Conservation (phyloP, 2,329 filamentous ascomycete genomes). For the Penicillium olsonii region DNA sequence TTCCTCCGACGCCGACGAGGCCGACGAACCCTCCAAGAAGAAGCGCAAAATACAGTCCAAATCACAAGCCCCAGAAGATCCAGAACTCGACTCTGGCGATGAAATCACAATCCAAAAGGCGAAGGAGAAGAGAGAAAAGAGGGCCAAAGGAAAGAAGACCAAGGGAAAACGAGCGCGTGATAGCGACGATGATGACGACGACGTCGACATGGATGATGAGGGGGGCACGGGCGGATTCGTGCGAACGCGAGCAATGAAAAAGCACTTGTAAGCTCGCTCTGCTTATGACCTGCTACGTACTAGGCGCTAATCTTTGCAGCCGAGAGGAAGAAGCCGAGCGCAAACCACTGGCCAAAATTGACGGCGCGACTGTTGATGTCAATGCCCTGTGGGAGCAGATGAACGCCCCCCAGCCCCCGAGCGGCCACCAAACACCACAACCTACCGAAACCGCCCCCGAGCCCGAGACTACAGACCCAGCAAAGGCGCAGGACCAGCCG, state of each 20-base stretch:
- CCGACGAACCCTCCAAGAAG: slow-evolving; percentile 37
- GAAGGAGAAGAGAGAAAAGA: slow-evolving; percentile 42
- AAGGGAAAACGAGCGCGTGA: slow-evolving; percentile 27
- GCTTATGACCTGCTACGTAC: neutral
- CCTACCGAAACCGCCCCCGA: slow-evolving; percentile 11
- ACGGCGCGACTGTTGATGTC: slow-evolving; percentile 57
- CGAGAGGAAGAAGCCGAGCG: slow-evolving; percentile 52
- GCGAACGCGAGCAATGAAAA: slow-evolving; percentile 56
- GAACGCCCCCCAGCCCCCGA: slow-evolving; percentile 38
- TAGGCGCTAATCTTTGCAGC: slow-evolving; percentile 27
- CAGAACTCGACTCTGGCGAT: slow-evolving; percentile 57
- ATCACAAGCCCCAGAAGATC: slow-evolving; percentile 27
- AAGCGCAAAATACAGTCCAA: slow-evolving; percentile 38
- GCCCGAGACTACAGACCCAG: slow-evolving; percentile 14
- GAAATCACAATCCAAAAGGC: slow-evolving; percentile 57
- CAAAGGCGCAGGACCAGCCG: slow-evolving; percentile 18
- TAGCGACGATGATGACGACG: slow-evolving; percentile 39
- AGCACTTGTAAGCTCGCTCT: slow-evolving; percentile 42
- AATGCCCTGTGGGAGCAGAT: slow-evolving; percentile 57
- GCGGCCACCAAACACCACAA: slow-evolving; percentile 14
- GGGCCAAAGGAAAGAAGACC: slow-evolving; percentile 37
- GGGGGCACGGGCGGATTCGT: slow-evolving; percentile 54
- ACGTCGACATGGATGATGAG: slow-evolving; percentile 42
- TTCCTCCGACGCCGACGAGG: slow-evolving; percentile 35
- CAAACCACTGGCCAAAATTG: slow-evolving; percentile 49